These are phyloP conservation scores for Poteriospumella lacustris DNA, from an alignment of 108 stramenopile genomes.

Conservation along the genomic window DNA sequence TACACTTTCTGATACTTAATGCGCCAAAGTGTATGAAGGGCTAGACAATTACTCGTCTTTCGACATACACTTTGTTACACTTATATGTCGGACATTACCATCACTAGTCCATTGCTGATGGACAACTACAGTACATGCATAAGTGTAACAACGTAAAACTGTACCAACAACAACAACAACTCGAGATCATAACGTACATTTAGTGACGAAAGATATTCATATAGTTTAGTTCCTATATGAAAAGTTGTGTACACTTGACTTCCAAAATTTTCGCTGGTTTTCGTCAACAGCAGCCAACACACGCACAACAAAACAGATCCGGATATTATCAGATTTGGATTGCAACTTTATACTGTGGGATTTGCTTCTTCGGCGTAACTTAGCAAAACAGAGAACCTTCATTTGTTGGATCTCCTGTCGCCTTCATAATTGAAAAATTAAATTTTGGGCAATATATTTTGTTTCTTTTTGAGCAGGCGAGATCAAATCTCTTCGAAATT, in stretches of 20 bases:
- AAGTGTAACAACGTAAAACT: not conserved
- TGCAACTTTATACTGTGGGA: no score
- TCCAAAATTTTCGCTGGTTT: no score
- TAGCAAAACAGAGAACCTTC: no score
- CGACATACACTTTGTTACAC: not conserved
- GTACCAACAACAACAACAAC: no score
- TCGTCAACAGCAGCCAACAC: no score
- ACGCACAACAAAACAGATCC: no score
- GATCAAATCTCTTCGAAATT: not conserved
- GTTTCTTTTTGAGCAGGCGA: not conserved
- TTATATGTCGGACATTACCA: not conserved
- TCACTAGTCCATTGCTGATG: not conserved
- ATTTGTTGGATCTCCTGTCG: not conserved
- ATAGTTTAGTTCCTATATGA: no score
- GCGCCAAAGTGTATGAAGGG: not conserved
- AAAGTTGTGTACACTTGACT: no score
- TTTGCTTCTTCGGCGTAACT: no score
- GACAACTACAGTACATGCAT: not conserved
- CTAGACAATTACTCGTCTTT: not conserved
- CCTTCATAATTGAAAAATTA: not conserved
- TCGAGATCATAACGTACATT: no score
- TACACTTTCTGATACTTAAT: not conserved
- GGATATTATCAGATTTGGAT: no score
- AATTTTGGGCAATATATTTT: not conserved
- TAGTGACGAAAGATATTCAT: no score